Evolutionary conservation across 148 eudicot genomes (phyloP), one percentile per base, ranked within the genome.

Genomic region (Vaccinium macrocarpon): DNA sequence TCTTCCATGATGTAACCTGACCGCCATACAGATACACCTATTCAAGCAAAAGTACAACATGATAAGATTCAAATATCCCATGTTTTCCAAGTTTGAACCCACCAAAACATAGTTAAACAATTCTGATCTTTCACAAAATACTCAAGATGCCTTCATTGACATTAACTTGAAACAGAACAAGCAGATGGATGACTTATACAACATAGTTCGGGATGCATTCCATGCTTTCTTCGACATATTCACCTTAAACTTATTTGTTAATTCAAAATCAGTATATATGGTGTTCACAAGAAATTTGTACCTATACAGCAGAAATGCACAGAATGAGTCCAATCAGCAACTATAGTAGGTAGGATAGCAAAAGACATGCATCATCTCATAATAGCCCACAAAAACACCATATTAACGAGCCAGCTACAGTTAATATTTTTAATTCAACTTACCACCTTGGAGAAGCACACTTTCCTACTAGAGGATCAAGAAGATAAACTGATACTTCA

Each of bases 1-100:
- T 93, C 91, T 94, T 95, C 98, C 98, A 95, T 61, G 98, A 95
- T 62, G 95, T 94, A 80, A 95, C 95, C 3, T 95, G 97, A 83
- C 85, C 97, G 27, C 98, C 98, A 82, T 91, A 94, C 8, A 94
- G 86, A 87, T 93, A 93, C 71, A 95, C 87, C 98, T 95, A 84
- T 80, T 64, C 53, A 85, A 71, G 79, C 52, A 75, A 79, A 82
- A 56, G 59, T 6, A 71, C 29, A 3, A 48, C 23, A 19, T 3
- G n/a, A 14, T 23, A 19, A 21, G 32, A 23, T 77, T 77, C 56
- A 32, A 49, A 76, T 50, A 76, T 48, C 13, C 38, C 38, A n/a
- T 49, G 75, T n/a, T 76, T 50, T 21, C 2, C 1, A 75, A 75
- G 5, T 48, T 75, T 10, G 51, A 66, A 66, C 10, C 73, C 73